Evolutionary conservation across 208 protist species (phyloP).

Genomic region (Acanthamoeba castellanii): DNA sequence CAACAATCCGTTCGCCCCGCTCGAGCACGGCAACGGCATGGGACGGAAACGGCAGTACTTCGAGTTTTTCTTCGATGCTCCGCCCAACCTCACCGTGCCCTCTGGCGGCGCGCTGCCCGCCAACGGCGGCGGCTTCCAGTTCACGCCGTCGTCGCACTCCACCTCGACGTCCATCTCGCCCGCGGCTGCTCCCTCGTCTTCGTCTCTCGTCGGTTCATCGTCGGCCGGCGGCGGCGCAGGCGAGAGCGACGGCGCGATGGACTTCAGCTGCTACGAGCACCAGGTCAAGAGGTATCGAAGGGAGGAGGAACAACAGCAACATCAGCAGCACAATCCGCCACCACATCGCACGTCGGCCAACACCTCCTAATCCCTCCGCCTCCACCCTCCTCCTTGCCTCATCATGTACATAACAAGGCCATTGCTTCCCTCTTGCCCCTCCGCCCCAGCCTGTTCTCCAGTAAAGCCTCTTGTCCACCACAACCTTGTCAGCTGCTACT

Average conservation of each 20-base stretch:
- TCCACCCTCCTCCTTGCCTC: too few species aligned
- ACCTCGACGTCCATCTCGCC: slow-evolving; percentile 54
- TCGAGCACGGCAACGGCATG: background rate
- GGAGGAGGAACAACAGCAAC: background rate
- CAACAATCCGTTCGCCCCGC: background rate
- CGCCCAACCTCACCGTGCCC: background rate
- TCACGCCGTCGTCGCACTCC: background rate
- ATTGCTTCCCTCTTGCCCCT: too few species aligned
- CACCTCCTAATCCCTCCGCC: too few species aligned
- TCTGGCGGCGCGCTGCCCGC: background rate
- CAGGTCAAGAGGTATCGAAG: slow-evolving; percentile 39
- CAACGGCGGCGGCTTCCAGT: background rate
- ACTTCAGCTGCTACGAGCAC: slow-evolving; percentile 71
- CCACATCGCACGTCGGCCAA: background rate
- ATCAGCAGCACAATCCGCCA: background rate
- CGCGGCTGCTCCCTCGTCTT: background rate
- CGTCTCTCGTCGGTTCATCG: background rate
- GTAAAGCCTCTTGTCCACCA: too few species aligned
- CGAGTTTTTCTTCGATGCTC: slow-evolving; percentile 67
- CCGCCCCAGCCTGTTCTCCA: too few species aligned
- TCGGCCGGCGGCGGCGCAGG: background rate
- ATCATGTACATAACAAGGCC: too few species aligned
- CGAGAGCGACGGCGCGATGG: slow-evolving; percentile 53
- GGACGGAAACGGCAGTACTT: slow-evolving; percentile 46
- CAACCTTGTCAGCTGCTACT: too few species aligned